Base-by-base conservation (phyloP, 2,329 filamentous ascomycete genomes). In the Arthrobotrys entomopaga region DNA sequence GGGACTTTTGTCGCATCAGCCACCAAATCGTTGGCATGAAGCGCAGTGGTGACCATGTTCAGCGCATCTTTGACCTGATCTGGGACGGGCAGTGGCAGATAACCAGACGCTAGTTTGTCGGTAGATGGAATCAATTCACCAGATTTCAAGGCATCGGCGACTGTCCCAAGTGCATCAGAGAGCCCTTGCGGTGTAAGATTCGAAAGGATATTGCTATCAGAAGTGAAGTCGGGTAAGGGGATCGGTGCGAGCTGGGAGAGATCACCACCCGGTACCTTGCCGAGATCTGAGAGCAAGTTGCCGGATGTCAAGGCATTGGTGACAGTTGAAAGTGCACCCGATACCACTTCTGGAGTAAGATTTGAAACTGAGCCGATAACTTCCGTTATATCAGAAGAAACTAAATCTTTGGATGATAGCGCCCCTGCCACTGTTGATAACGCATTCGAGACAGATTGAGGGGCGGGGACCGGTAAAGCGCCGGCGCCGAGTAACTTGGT, bases 11-110 rank as follows among this genome's bases (percentile, higher is more conserved):
- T 67, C 3, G 50, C 70, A 58, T 74, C 70, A 20, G 57, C 50
- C 11, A 74, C 34, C n/a, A 74, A 52, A 42, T 74, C 70, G 34
- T 74, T 74, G 15, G 20, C 43, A 20, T 74, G 70, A 15, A 74
- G 57, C 11, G 70, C 42, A n/a, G 3, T 50, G 10, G 50, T 63
- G 20, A 74, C 42, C 0, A 22, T 50, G 2, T 26, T 13, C 2
- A 74, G 57, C 3, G 70, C 70, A 49, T 74, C 70, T 13, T 46
- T 48, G 16, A 67, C 63, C 20, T 59, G 52, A 8, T 40, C 43
- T 3, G 61, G 70, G 1, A 66, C 19, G 19, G 56, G 52, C 7
- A 74, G 42, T 3, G 61, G 56, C 13, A 59, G 16, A 3, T 52
- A 57, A 16, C 42, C 58, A 26, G 38, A 13, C 8, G 49, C 42